Percentiles rank a stretch among this genome's conserved stretches.
Evolutionary conservation across 2,329 filamentous ascomycete species (phyloP).

Genomic region (Talaromyces sp.): DNA sequence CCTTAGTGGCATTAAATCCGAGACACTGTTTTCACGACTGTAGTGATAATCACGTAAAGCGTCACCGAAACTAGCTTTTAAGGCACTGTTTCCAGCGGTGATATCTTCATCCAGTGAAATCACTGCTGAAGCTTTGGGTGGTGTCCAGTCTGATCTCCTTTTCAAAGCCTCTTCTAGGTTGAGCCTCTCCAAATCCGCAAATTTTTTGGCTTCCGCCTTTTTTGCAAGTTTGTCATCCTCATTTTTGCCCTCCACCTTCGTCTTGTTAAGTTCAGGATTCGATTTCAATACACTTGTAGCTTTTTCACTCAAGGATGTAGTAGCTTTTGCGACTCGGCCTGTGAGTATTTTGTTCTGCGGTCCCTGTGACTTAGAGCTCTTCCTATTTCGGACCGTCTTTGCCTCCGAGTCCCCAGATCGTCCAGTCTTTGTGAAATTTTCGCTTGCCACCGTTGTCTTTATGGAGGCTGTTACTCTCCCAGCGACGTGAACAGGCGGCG

Average conservation of each 20-base stretch:
- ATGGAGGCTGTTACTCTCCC: slow-evolving; percentile 11
- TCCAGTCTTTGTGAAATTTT: slow-evolving; percentile 18
- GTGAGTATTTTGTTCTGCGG: slow-evolving; percentile 33
- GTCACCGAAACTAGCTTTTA: slow-evolving; percentile 29
- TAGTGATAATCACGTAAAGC: slow-evolving; percentile 44
- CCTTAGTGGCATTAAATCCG: slow-evolving; percentile 17
- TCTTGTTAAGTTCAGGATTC: neutral
- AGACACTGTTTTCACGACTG: slow-evolving; percentile 22
- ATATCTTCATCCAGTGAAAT: slow-evolving; percentile 10
- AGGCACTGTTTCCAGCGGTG: neutral
- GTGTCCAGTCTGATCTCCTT: slow-evolving; percentile 66
- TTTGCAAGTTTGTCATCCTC: neutral
- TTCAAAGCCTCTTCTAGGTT: slow-evolving; percentile 49
- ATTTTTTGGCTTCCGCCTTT: slow-evolving; percentile 17
- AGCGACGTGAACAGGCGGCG: slow-evolving; percentile 14
- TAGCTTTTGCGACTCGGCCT: slow-evolving; percentile 36
- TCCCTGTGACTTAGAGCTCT: slow-evolving; percentile 21
- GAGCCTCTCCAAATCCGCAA: slow-evolving; percentile 24
- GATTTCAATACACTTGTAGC: neutral
- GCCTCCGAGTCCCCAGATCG: slow-evolving; percentile 25
- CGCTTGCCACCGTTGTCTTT: neutral
- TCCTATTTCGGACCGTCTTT: slow-evolving; percentile 19
- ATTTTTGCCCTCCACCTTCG: neutral
- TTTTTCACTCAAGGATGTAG: slow-evolving; percentile 9
- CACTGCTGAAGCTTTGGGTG: slow-evolving; percentile 44